Conservation (phyloP, 2,329 filamentous ascomycete species). For the Biscogniauxia mediterranea region DNA sequence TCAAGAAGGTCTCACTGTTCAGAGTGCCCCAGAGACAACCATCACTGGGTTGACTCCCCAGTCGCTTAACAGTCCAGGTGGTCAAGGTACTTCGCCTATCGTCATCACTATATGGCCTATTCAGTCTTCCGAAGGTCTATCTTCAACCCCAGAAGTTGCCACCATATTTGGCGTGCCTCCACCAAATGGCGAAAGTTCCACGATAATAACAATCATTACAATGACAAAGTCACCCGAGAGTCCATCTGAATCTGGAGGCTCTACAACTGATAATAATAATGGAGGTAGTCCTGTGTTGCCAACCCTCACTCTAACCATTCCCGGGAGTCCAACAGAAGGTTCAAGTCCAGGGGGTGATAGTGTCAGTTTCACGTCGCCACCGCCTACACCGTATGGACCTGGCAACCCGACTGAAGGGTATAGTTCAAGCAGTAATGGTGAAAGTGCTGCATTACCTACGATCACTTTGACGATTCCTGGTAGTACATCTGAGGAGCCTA, state of each 20-base stretch:
- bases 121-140: constrained; percentile 13
- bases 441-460: constrained; percentile 19
- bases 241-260: constrained; percentile 9
- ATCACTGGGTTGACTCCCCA: not conserved
- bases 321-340: not conserved
- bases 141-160: not conserved
- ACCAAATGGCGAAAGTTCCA: not conserved
- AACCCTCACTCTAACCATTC: not conserved
- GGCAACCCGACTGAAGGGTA: constrained; percentile 16
- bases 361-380: constrained; percentile 5
- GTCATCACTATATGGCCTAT: constrained; percentile 7
- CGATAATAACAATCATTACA: constrained; percentile 8
- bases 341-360: constrained; percentile 7
- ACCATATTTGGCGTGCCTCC: not conserved
- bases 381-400: constrained; percentile 3
- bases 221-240: constrained; percentile 10
- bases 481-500: constrained; percentile 1
- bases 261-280: not conserved
- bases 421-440: constrained; percentile 11
- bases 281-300: not conserved
- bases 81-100: not conserved
- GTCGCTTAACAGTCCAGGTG: not conserved
- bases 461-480: constrained; percentile 26
- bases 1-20: constrained; percentile 1
- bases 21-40: not conserved